A percentile compares a stretch with the other conserved stretches of the same genome.
phyloP scores from a whole-genome alignment of 2,329 filamentous ascomycete species.

The Phaeomoniella chlamydospora region DNA sequence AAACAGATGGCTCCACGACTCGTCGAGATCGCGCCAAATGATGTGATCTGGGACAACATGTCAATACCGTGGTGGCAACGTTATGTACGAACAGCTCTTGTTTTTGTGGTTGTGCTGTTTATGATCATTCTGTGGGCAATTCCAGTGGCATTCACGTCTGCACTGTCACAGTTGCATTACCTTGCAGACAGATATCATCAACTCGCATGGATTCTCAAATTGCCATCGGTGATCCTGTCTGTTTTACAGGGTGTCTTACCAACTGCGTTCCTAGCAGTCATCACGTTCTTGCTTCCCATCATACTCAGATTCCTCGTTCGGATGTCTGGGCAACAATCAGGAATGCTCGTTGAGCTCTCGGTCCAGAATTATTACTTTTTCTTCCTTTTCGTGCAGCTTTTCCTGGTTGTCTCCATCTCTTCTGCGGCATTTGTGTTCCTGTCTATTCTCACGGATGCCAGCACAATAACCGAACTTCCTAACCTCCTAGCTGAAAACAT shows the following conservation, averaged over 20 bases:
- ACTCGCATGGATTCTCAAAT: conserved; percentile 53
- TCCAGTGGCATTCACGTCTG: conserved; percentile 76
- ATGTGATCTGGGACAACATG: conserved; percentile 97
- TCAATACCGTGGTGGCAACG: conserved; percentile 88
- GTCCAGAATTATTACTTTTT: conserved; percentile 87
- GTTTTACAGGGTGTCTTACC: conserved; percentile 78
- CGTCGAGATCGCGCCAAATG: conserved; percentile 85
- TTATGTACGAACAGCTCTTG: conserved; percentile 56
- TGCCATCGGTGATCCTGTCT: conserved; percentile 47
- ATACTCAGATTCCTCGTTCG: conserved; percentile 60
- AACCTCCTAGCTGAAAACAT: conserved; percentile 61
- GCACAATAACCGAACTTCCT: conserved; percentile 56
- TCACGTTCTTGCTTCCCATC: conserved; percentile 69
- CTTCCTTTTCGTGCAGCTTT: conserved; percentile 89
- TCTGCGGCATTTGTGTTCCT: conserved; percentile 57
- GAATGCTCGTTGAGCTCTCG: conserved; percentile 61
- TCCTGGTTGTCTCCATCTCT: conserved; percentile 80
- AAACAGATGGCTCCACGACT: conserved; percentile 84
- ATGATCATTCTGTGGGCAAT: conserved; percentile 85
- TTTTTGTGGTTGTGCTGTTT: conserved; percentile 49
- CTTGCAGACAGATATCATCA: conserved; percentile 53
- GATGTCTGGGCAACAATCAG: conserved; percentile 70
- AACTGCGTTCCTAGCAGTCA: conserved; percentile 56
- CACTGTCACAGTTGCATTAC: conserved; percentile 61
- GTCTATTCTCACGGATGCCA: conserved; percentile 46